A percentile compares a stretch with the other conserved stretches of the same genome.
phyloP scores from a whole-genome alignment of 768 basidiomycete species.

The Phylloporus sp. region DNA sequence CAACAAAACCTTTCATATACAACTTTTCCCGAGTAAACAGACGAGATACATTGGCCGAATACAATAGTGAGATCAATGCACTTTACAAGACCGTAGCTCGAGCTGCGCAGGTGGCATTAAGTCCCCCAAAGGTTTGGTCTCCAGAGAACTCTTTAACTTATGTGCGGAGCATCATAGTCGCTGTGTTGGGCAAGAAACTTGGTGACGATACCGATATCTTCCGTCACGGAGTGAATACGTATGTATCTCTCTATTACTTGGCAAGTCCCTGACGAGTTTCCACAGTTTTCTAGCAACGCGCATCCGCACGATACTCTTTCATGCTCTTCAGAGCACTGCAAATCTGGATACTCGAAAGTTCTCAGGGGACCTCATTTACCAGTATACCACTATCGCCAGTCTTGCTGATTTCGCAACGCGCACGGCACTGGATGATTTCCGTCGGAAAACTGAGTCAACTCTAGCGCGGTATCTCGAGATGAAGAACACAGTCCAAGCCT shows the following conservation, averaged over 20 bases:
- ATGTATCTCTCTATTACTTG: background rate
- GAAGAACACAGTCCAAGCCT: conserved; percentile 2
- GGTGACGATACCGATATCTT: conserved; percentile 11
- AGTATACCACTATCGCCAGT: conserved; percentile 30
- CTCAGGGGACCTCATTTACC: conserved; percentile 34
- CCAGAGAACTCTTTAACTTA: conserved; percentile 10
- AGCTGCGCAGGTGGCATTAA: background rate
- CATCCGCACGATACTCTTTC: conserved; percentile 38
- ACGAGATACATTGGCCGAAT: background rate
- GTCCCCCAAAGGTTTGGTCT: conserved; percentile 5
- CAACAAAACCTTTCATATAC: background rate
- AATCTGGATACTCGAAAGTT: conserved; percentile 16
- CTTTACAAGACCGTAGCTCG: background rate
- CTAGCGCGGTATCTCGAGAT: conserved; percentile 9
- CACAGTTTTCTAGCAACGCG: conserved; percentile 37
- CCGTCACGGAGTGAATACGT: conserved; percentile 11
- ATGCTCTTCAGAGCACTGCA: conserved; percentile 27
- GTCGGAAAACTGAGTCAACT: background rate
- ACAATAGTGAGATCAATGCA: background rate
- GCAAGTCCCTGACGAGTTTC: background rate
- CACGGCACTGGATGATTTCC: background rate
- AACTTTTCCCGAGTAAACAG: background rate
- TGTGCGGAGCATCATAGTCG: conserved; percentile 12
- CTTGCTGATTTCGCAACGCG: background rate
- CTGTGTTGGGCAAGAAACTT: conserved; percentile 11